Evolutionary conservation across 2,329 filamentous ascomycete genomes (phyloP).

Genomic region (Arthrobotrys megalospora): DNA sequence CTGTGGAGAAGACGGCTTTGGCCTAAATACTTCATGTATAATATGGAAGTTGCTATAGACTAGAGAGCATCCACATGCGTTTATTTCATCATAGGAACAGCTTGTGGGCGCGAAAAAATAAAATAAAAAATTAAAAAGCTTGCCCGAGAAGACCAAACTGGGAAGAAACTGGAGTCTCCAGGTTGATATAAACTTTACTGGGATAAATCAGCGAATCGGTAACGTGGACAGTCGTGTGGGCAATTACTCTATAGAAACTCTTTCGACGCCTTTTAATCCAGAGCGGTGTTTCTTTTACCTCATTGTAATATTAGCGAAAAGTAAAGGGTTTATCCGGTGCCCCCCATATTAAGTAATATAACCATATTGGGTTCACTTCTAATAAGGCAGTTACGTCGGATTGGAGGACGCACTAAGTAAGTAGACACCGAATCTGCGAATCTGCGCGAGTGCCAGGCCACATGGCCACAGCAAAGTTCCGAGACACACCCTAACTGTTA

Average conservation of each 20-base stretch:
- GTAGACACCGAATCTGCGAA: slow-evolving; percentile 14
- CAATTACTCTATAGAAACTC: slow-evolving; percentile 57
- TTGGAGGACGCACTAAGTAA: slow-evolving; percentile 4
- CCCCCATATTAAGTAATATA: slow-evolving; percentile 58
- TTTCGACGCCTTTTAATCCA: neutral
- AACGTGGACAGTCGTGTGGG: slow-evolving; percentile 42
- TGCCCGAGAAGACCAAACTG: neutral
- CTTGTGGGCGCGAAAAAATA: slow-evolving; percentile 7
- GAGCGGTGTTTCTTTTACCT: slow-evolving; percentile 50
- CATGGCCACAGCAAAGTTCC: slow-evolving; percentile 37
- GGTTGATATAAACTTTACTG: slow-evolving; percentile 53
- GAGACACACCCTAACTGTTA: slow-evolving; percentile 32
- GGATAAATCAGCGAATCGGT: slow-evolving; percentile 36
- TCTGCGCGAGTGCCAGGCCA: slow-evolving; percentile 22
- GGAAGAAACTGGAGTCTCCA: slow-evolving; percentile 16
- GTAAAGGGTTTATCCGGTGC: slow-evolving; percentile 20
- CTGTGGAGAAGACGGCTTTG: slow-evolving; percentile 26
- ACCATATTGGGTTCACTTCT: neutral
- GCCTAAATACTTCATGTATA: slow-evolving; percentile 18
- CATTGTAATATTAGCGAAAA: slow-evolving; percentile 29
- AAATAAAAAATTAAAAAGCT: too few species aligned
- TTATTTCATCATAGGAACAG: slow-evolving; percentile 7
- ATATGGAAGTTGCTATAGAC: slow-evolving; percentile 14
- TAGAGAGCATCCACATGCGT: slow-evolving; percentile 12
- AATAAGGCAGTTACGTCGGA: slow-evolving; percentile 14